These are phyloP conservation scores for Bassia scoparia DNA, from an alignment of 148 eudicot genomes.

Conservation along the genomic window DNA sequence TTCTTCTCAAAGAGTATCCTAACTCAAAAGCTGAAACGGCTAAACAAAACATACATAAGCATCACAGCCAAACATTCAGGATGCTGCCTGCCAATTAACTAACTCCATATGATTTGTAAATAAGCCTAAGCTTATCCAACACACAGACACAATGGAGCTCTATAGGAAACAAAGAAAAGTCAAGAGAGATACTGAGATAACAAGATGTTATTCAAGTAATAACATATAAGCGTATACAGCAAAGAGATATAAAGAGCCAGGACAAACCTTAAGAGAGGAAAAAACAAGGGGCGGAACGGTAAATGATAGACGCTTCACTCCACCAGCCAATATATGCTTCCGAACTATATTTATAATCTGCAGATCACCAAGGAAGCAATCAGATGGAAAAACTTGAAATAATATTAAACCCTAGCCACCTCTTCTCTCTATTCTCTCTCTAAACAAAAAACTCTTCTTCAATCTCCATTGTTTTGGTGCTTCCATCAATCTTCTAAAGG, in stretches of 20 bases:
- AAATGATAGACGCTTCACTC: conserved; percentile 72
- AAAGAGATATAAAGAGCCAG: not conserved
- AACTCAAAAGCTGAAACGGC: too few species aligned
- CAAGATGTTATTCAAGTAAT: not conserved
- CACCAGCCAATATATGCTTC: conserved; percentile 84
- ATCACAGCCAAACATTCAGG: not conserved
- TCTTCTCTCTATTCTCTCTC: too few species aligned
- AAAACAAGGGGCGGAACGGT: conserved; percentile 90
- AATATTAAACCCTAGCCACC: too few species aligned
- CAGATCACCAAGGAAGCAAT: conserved; percentile 25
- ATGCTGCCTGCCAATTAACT: not conserved
- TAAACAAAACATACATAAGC: not conserved
- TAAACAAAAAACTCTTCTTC: too few species aligned
- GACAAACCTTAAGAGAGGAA: conserved; percentile 73
- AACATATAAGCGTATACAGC: not conserved
- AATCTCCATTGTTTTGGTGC: too few species aligned
- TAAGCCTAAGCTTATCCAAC: not conserved
- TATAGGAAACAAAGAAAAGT: not conserved
- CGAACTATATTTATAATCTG: conserved; percentile 81
- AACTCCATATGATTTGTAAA: not conserved
- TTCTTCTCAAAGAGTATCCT: too few species aligned
- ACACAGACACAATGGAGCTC: not conserved
- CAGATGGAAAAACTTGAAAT: conserved; percentile 23
- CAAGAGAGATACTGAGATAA: conserved; percentile 1
- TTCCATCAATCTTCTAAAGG: too few species aligned